Evolutionary conservation across 2,329 filamentous ascomycete genomes (phyloP).

Genomic region (Colletotrichum sidae): DNA sequence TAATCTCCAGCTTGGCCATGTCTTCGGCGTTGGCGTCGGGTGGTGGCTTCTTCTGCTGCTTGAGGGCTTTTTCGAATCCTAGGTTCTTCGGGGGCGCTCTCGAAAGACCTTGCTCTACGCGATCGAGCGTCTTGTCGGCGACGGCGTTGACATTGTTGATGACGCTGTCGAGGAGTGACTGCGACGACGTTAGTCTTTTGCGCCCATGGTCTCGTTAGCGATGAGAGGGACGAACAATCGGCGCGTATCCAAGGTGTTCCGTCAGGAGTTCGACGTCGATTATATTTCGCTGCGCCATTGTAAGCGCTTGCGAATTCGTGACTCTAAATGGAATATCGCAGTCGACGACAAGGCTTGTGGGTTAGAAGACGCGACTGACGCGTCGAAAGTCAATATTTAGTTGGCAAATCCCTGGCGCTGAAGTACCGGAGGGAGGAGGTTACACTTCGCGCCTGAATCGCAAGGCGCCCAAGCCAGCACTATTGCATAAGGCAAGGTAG

Average conservation of each 20-base stretch:
- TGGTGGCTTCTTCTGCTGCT: constrained; percentile 45
- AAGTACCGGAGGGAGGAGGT: neutral
- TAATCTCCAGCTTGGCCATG: constrained; percentile 74
- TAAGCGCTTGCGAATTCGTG: constrained; percentile 1
- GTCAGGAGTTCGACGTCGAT: constrained; percentile 80
- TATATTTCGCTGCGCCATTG: constrained; percentile 44
- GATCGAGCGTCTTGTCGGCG: constrained; percentile 88
- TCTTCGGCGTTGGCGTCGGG: constrained; percentile 50
- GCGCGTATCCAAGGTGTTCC: constrained; percentile 95
- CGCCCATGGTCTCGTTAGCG: neutral
- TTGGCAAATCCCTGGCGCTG: neutral
- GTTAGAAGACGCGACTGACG: constrained; percentile 34
- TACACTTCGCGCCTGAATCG: constrained; percentile 30
- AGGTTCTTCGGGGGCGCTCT: constrained; percentile 79
- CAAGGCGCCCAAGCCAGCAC: constrained; percentile 22
- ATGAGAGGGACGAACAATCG: constrained; percentile 72
- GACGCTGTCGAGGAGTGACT: constrained; percentile 97
- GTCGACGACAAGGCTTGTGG: constrained; percentile 6
- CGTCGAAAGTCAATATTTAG: constrained; percentile 37
- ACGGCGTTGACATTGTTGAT: constrained; percentile 97
- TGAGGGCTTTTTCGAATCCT: constrained; percentile 71
- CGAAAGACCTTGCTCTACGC: constrained; percentile 85
- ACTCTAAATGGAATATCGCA: constrained; percentile 2
- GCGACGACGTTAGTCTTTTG: constrained; percentile 33
- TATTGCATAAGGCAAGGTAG: no score